Percentiles rank a stretch among this genome's conserved stretches.
phyloP scores from a whole-genome alignment of 129 eudicot genomes.

The Flaveria trinervia region DNA sequence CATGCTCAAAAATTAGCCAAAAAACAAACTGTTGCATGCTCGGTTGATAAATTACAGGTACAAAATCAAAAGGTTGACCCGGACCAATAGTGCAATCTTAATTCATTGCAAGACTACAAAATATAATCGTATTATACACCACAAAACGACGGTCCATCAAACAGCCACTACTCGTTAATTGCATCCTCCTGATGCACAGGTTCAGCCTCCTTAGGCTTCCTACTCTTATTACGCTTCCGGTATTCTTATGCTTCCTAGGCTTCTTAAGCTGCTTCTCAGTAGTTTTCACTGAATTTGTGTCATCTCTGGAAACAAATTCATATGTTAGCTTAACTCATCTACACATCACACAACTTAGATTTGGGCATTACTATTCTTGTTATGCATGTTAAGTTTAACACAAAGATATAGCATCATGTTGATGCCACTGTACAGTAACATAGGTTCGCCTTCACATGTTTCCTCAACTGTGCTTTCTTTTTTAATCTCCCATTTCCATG shows the following conservation, averaged over 20 bases:
- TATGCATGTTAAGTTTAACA: not conserved
- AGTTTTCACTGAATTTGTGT: not conserved
- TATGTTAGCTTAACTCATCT: not conserved
- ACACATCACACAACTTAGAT: not conserved
- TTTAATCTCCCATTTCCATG: not conserved
- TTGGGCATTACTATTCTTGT: not conserved
- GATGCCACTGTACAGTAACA: not conserved
- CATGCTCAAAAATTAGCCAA: slow-evolving; percentile 16
- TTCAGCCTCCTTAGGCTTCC: not conserved
- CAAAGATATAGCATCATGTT: not conserved
- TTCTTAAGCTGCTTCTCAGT: not conserved
- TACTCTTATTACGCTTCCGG: not conserved
- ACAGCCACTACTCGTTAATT: not conserved
- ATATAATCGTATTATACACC: not conserved
- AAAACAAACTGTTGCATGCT: slow-evolving; percentile 1
- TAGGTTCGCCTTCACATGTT: not conserved
- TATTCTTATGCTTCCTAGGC: not conserved
- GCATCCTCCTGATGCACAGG: not conserved
- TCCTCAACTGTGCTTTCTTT: too few relatives aligned
- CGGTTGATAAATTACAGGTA: not conserved
- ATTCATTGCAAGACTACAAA: not conserved
- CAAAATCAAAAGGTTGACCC: slow-evolving; percentile 15
- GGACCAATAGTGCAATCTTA: not conserved
- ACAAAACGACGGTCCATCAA: not conserved
- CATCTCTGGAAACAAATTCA: slow-evolving; percentile 7